These are phyloP conservation scores for Candida neerlandica DNA, from an alignment of 1,139 yeast species.

Conservation along the genomic window DNA sequence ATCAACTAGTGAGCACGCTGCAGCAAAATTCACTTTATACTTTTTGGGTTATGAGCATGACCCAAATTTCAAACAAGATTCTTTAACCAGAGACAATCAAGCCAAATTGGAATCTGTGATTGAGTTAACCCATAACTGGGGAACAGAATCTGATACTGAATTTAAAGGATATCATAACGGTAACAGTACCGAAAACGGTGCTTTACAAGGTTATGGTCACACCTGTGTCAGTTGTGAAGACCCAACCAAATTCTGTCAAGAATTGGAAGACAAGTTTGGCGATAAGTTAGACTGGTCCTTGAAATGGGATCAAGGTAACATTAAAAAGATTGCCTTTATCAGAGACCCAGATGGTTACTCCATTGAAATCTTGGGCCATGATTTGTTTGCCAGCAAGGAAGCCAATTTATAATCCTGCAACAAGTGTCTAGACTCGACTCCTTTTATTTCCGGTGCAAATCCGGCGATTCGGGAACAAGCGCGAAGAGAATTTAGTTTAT, in stretches of 20 bases:
- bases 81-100: conserved; percentile 30
- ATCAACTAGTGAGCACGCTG: conserved; percentile 55
- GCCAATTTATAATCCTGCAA: background rate
- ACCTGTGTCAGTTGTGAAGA: conserved; percentile 74
- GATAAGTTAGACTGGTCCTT: conserved; percentile 40
- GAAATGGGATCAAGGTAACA: conserved; percentile 62
- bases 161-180: conserved; percentile 83
- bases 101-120: conserved; percentile 64
- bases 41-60: conserved; percentile 72
- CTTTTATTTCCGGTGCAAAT: background rate
- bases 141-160: conserved; percentile 77
- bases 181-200: conserved; percentile 55
- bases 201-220: conserved; percentile 85
- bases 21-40: conserved; percentile 81
- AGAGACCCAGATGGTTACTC: conserved; percentile 94
- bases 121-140: conserved; percentile 94
- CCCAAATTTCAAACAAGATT: conserved; percentile 37
- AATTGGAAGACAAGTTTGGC: conserved; percentile 46
- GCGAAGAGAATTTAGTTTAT: background rate
- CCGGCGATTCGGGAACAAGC: background rate
- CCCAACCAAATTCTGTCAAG: conserved; percentile 56
- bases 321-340: conserved; percentile 66
- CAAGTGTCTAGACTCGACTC: background rate
- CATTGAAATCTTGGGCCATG: conserved; percentile 61
- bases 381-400: conserved; percentile 17